A percentile compares a stretch with the other conserved stretches of the same genome.
These are phyloP conservation scores for Groenewaldozyma salmanticensis DNA, from an alignment of 805 yeast species.

Conservation along the genomic window DNA sequence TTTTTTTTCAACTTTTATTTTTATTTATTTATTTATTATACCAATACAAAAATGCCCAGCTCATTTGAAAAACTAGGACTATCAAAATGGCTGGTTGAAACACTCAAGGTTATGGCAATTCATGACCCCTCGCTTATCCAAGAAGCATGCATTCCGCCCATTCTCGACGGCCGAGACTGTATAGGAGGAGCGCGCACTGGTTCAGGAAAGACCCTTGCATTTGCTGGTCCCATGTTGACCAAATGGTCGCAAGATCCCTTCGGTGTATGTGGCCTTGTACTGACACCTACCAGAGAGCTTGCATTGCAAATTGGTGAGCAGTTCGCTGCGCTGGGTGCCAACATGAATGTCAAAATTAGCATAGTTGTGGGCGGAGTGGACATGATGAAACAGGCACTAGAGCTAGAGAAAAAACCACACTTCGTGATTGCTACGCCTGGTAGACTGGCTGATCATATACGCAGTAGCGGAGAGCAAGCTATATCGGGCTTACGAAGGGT, in stretches of 20 bases:
- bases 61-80: slow-evolving; percentile 59
- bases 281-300: slow-evolving; percentile 85
- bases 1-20: background rate
- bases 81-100: slow-evolving; percentile 77
- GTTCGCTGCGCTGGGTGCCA: slow-evolving; percentile 83
- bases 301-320: slow-evolving; percentile 98
- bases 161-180: slow-evolving; percentile 76
- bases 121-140: slow-evolving; percentile 81
- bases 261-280: slow-evolving; percentile 80
- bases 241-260: slow-evolving; percentile 92
- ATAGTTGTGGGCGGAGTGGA: slow-evolving; percentile 94
- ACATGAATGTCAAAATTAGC: slow-evolving; percentile 72
- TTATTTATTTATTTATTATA: background rate
- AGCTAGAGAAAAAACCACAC: slow-evolving; percentile 77
- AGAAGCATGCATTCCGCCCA: slow-evolving; percentile 76
- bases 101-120: slow-evolving; percentile 74
- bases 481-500: slow-evolving; percentile 67
- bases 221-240: slow-evolving; percentile 94
- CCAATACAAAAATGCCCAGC: slow-evolving; percentile 11
- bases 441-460: slow-evolving; percentile 82
- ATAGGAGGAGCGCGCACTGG: slow-evolving; percentile 99
- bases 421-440: slow-evolving; percentile 97
- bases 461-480: slow-evolving; percentile 83
- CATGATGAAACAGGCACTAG: slow-evolving; percentile 78
- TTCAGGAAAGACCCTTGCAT: slow-evolving; percentile 94